Percentiles rank a stretch among this genome's conserved stretches.
Conservation (phyloP, 257 asterid genomes). For the Thymus quinquecostatus region DNA sequence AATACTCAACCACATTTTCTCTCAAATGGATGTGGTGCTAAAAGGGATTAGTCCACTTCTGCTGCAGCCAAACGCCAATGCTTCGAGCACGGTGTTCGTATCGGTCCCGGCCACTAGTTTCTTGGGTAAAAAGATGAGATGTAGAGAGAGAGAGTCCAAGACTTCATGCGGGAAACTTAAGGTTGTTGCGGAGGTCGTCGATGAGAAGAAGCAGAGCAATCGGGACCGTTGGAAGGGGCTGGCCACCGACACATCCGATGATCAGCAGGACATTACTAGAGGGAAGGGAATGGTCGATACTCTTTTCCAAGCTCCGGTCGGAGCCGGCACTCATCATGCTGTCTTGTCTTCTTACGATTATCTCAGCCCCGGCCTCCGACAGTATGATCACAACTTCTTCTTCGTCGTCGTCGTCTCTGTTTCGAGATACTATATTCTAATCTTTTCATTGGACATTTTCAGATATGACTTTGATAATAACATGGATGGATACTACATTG, state of each 20-base stretch:
- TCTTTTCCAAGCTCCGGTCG: constrained; percentile 55
- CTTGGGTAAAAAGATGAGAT: constrained; percentile 34
- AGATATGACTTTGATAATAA: constrained; percentile 46
- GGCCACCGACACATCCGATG: constrained; percentile 47
- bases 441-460: background rate
- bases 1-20: background rate
- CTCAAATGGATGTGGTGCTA: background rate
- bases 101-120: constrained; percentile 34
- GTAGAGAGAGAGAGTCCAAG: constrained; percentile 25
- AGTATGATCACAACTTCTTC: constrained; percentile 26
- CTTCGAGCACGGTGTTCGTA: constrained; percentile 21
- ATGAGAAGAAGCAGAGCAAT: constrained; percentile 38
- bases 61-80: constrained; percentile 36
- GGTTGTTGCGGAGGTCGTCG: constrained; percentile 37
- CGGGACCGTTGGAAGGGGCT: constrained; percentile 55
- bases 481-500: constrained; percentile 52
- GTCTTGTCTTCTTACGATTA: constrained; percentile 55
- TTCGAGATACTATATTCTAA: background rate
- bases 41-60: background rate
- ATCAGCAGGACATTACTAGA: constrained; percentile 59
- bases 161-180: constrained; percentile 29
- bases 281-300: constrained; percentile 63
- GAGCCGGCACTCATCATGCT: constrained; percentile 55
- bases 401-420: background rate
- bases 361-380: constrained; percentile 44